These are phyloP conservation scores for Apodospora peruviana DNA, from an alignment of 495 filamentous ascomycete species.

Conservation along the genomic window DNA sequence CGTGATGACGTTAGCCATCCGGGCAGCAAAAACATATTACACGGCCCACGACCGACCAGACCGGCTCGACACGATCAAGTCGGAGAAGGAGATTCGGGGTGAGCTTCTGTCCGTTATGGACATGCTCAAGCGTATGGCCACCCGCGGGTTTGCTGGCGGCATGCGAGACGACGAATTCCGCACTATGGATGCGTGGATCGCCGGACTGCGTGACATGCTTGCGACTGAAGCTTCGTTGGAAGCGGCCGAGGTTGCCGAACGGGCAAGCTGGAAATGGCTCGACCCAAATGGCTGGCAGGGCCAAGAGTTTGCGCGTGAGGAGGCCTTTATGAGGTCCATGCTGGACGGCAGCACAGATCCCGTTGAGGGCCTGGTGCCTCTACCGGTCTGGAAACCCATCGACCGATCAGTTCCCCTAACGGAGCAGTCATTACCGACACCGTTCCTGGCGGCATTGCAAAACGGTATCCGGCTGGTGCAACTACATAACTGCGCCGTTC, in stretches of 20 bases:
- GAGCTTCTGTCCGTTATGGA: constrained; percentile 85
- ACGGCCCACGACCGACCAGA: constrained; percentile 78
- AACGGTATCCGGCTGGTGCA: constrained; percentile 78
- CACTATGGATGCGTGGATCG: constrained; percentile 71
- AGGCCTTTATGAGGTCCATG: constrained; percentile 70
- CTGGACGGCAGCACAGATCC: constrained; percentile 30
- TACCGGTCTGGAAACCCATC: constrained; percentile 68
- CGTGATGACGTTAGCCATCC: constrained; percentile 86
- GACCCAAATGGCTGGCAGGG: constrained; percentile 71
- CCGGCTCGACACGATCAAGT: constrained; percentile 76
- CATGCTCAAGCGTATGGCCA: constrained; percentile 82
- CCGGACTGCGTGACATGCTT: constrained; percentile 67
- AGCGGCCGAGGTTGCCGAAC: constrained; percentile 62
- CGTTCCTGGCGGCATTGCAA: constrained; percentile 66
- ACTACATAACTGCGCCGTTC: constrained; percentile 82
- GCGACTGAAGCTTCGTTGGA: constrained; percentile 70
- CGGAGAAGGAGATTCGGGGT: constrained; percentile 69
- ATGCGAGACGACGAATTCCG: constrained; percentile 67
- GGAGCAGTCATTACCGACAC: constrained; percentile 52
- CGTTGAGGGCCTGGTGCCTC: constrained; percentile 29
- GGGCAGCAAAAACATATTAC: constrained; percentile 93
- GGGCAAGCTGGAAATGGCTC: constrained; percentile 73
- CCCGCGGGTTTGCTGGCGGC: constrained; percentile 80
- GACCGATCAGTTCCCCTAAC: constrained; percentile 26
- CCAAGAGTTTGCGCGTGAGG: constrained; percentile 69